A percentile compares a stretch with the other conserved stretches of the same genome.
Conservation (phyloP, 176 grass and related monocot genomes). For the Paspalum vaginatum region DNA sequence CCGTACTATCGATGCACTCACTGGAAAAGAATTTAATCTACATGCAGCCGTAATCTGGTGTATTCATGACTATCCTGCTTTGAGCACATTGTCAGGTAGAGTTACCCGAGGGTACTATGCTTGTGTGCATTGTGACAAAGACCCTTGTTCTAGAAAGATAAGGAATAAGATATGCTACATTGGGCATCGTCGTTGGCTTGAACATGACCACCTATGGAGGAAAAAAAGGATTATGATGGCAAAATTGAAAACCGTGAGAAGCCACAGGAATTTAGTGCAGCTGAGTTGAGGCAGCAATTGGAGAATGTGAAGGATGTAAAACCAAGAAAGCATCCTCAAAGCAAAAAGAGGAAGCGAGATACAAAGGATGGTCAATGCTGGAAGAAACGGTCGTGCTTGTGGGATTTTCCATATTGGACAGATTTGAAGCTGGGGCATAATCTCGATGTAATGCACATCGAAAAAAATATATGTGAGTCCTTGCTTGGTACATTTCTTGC, state of each 20-base stretch:
- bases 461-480: too few relatives aligned
- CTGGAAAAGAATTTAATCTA: not conserved
- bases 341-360: not conserved
- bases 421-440: not conserved
- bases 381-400: not conserved
- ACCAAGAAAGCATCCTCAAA: not conserved
- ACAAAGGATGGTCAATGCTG: not conserved
- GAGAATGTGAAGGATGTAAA: not conserved
- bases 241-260: not conserved
- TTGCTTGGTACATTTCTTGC: too few relatives aligned
- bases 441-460: not conserved
- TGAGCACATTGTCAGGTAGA: not conserved
- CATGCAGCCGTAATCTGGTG: not conserved
- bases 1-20: not conserved
- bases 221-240: not conserved
- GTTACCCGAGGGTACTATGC: not conserved
- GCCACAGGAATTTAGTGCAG: not conserved
- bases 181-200: not conserved
- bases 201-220: not conserved
- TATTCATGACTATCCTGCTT: not conserved
- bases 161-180: slow-evolving; percentile 11
- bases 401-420: not conserved
- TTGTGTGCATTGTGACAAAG: not conserved
- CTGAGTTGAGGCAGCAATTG: not conserved
- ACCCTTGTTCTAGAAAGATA: not conserved